Base-by-base conservation (phyloP, 257 asterid species). In the Agastache rugosa region DNA sequence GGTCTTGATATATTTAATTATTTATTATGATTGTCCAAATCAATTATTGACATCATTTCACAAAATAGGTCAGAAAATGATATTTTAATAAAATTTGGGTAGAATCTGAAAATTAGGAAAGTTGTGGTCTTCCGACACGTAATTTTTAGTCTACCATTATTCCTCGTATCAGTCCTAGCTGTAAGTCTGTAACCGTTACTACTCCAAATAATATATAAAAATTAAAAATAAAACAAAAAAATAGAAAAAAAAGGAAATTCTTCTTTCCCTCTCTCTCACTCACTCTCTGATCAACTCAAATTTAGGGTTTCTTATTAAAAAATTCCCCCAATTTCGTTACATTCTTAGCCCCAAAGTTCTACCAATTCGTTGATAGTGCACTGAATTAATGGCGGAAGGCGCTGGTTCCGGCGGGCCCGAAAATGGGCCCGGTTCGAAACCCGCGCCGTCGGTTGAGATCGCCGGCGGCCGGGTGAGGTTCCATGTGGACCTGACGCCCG, bases 401-500 rank as follows among this genome's bases (percentile, higher is more conserved):
- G 71, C 77, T 20, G 71, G 54, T 50, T 60, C 62, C 14, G 60
- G 80, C 22, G 84, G 84, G 75, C 72, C 83, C 79, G 80, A 81
- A 48, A 51, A 71, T 51, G 78, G 84, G 51, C 31, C 81, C 59
- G 81, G 75, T 72, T 71, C 87, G 0, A 81, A 80, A 50, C 74
- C 85, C 48, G 73, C 84, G 51, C 39, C 89, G 58, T 63, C 82
- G n/a, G 79, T 69, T 64, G 94, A 90, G 71, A 77, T 81, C 19
- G 77, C 65, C 67, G 90, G 83, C 60, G 97, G 83, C 31, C 94
- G 96, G 60, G 77, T 82, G 63, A 83, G 98, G 84, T 93, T 93
- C 70, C 73, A 80, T 59, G 89, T 93, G 67, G 90, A 90, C 71
- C 90, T 93, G 41, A 78, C 83, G 59, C 91, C 97, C 0, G 98